A percentile compares a stretch with the other conserved stretches of the same genome.
phyloP scores from a whole-genome alignment of 2,329 filamentous ascomycete species.

The Alternaria dauci region DNA sequence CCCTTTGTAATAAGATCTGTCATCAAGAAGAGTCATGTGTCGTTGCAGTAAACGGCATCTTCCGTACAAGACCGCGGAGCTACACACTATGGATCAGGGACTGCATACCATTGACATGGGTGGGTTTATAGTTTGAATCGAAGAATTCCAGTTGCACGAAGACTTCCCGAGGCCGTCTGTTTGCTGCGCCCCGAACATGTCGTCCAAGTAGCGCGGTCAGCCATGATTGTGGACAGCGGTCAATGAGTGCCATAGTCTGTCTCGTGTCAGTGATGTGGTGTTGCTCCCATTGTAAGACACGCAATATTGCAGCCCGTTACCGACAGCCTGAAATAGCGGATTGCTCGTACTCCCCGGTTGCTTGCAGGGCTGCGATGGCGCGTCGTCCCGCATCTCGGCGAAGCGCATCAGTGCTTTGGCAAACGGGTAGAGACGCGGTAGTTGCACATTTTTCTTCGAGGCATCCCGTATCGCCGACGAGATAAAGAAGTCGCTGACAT shows the following conservation, averaged over 20 bases:
- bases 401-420: conserved; percentile 11
- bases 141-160: not conserved
- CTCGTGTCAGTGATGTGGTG: not conserved
- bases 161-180: not conserved
- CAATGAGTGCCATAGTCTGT: not conserved
- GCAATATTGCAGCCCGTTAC: conserved; percentile 6
- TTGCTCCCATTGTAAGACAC: not conserved
- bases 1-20: not conserved
- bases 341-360: conserved; percentile 3
- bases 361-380: conserved; percentile 12
- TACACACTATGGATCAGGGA: conserved; percentile 14
- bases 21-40: conserved; percentile 10
- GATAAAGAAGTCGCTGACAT: conserved; percentile 5
- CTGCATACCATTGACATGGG: conserved; percentile 12
- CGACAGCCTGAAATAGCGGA: conserved; percentile 6
- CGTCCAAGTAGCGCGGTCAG: not conserved
- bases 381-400: conserved; percentile 20
- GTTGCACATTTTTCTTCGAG: not conserved
- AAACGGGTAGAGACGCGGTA: conserved; percentile 6
- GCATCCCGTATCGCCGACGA: not conserved
- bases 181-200: conserved; percentile 2
- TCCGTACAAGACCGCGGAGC: conserved; percentile 8
- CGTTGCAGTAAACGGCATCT: conserved; percentile 8
- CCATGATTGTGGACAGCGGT: not conserved
- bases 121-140: conserved; percentile 9